Percentiles rank a stretch among this genome's conserved stretches.
These are phyloP conservation scores for Penicillium malachiteum DNA, from an alignment of 495 filamentous ascomycete genomes.

Conservation along the genomic window DNA sequence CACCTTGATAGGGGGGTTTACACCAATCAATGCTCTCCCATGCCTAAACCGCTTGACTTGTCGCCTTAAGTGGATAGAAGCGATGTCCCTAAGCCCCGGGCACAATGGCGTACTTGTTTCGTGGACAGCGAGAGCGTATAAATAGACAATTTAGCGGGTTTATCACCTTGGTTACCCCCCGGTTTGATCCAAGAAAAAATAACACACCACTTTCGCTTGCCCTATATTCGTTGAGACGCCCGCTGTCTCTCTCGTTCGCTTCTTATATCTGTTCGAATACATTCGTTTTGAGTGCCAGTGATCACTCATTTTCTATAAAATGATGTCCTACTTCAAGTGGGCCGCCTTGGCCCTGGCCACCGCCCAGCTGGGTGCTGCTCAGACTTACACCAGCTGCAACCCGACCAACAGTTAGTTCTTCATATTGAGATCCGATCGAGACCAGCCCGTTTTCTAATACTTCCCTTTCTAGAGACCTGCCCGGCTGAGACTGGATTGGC, in stretches of 20 bases:
- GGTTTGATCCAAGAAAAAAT: not conserved
- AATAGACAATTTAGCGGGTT: conserved; percentile 10
- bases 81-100: conserved; percentile 7
- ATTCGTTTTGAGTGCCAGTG: conserved; percentile 4
- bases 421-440: not conserved
- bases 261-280: not conserved
- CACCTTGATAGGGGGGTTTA: conserved; percentile 2
- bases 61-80: conserved; percentile 6
- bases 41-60: conserved; percentile 3
- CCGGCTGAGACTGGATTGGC: conserved; percentile 63
- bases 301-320: conserved; percentile 3
- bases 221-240: not conserved
- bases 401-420: conserved; percentile 53
- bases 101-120: conserved; percentile 11
- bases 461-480: conserved; percentile 43
- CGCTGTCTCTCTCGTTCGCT: conserved; percentile 1
- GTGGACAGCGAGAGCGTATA: conserved; percentile 10
- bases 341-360: conserved; percentile 19
- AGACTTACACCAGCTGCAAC: conserved; percentile 72
- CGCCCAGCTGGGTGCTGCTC: conserved; percentile 52
- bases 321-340: conserved; percentile 24
- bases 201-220: not conserved
- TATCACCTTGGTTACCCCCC: not conserved
- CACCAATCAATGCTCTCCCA: conserved; percentile 11
- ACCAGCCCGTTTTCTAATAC: conserved; percentile 4